Conservation (phyloP, 805 yeast species). For the Metschnikowia kofuensis region DNA sequence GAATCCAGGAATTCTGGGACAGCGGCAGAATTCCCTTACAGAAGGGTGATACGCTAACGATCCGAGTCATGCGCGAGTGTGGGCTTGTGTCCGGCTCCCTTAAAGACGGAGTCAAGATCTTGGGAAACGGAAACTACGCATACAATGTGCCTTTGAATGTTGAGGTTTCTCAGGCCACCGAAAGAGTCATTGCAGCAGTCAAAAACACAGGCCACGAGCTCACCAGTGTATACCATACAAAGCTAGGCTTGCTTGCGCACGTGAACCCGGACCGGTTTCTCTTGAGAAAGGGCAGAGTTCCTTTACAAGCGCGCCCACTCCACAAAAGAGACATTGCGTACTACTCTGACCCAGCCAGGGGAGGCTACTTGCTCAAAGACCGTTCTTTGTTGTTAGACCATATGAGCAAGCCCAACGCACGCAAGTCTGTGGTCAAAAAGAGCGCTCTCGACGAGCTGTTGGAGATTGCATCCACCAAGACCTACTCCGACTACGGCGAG, state of each 20-base stretch:
- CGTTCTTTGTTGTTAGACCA: conserved; percentile 38
- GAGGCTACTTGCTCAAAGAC: conserved; percentile 67
- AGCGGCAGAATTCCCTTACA: conserved; percentile 58
- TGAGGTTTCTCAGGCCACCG: conserved; percentile 81
- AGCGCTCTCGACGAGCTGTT: conserved; percentile 37
- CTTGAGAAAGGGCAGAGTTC: conserved; percentile 71
- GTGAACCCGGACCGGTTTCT: conserved; percentile 70
- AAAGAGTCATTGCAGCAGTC: conserved; percentile 67
- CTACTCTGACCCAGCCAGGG: conserved; percentile 66
- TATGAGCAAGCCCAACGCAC: conserved; percentile 19
- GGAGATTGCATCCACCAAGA: conserved; percentile 26
- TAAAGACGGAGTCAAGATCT: conserved; percentile 76
- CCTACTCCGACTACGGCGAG: conserved; percentile 16
- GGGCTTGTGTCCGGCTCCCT: conserved; percentile 72
- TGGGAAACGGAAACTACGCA: conserved; percentile 57
- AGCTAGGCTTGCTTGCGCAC: conserved; percentile 69
- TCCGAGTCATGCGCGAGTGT: conserved; percentile 69
- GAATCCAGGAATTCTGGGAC: conserved; percentile 69
- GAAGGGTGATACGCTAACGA: conserved; percentile 64
- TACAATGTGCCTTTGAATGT: conserved; percentile 63
- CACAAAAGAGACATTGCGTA: conserved; percentile 74
- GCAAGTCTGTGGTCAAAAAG: conserved; percentile 23
- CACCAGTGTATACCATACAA: conserved; percentile 65
- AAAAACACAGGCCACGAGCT: conserved; percentile 72
- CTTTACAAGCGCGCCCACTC: conserved; percentile 82